A percentile compares a stretch with the other conserved stretches of the same genome.
These are phyloP conservation scores for Soucietia sequanensis DNA, from an alignment of 805 yeast species.

Conservation along the genomic window DNA sequence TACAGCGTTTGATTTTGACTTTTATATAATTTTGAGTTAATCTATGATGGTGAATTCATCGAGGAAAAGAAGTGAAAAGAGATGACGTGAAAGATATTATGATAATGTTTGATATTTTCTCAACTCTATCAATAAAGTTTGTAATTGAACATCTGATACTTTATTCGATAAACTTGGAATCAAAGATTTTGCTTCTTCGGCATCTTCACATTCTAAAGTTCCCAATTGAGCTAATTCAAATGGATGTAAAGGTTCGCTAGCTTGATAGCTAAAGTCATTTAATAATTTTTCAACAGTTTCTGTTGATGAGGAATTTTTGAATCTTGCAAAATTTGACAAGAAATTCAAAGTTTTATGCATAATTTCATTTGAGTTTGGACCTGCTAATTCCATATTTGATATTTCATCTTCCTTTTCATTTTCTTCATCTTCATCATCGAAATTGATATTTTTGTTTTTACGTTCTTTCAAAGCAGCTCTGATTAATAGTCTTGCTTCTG, in stretches of 20 bases:
- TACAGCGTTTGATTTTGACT: no score
- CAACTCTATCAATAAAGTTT: slow-evolving; percentile 82
- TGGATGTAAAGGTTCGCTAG: slow-evolving; percentile 70
- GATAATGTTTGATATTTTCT: slow-evolving; percentile 53
- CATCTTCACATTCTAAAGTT: slow-evolving; percentile 90
- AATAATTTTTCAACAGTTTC: slow-evolving; percentile 89
- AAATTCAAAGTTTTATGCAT: slow-evolving; percentile 90
- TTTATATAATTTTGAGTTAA: background rate
- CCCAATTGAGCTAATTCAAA: slow-evolving; percentile 93
- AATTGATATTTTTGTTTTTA: slow-evolving; percentile 32
- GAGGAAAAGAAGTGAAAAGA: background rate
- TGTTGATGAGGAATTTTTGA: slow-evolving; percentile 88
- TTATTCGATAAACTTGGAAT: slow-evolving; percentile 84
- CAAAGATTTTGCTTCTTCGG: slow-evolving; percentile 93
- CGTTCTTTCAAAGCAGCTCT: slow-evolving; percentile 82
- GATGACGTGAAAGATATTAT: slow-evolving; percentile 6
- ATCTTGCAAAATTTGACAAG: slow-evolving; percentile 80
- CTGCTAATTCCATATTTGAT: slow-evolving; percentile 50
- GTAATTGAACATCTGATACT: slow-evolving; percentile 83
- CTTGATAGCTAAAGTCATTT: slow-evolving; percentile 58
- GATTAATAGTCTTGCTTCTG: slow-evolving; percentile 87
- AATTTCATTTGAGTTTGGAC: slow-evolving; percentile 80
- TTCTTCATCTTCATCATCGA: slow-evolving; percentile 33
- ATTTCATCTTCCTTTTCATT: slow-evolving; percentile 45
- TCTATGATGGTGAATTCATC: no score